These are phyloP conservation scores for Paraphoma chrysanthemicola DNA, from an alignment of 2,329 filamentous ascomycete species.

Conservation along the genomic window DNA sequence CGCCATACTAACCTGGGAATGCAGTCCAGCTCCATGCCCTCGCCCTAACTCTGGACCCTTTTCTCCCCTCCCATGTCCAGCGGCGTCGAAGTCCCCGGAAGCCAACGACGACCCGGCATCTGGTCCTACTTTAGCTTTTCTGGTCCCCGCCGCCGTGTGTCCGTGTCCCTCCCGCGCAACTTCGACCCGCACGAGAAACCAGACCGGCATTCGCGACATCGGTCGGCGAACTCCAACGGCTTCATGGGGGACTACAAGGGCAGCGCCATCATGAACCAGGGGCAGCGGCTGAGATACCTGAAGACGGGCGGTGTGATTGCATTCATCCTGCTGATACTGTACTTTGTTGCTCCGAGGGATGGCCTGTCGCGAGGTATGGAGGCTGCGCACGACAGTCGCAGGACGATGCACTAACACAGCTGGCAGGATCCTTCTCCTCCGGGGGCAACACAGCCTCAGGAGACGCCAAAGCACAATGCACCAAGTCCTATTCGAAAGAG, in stretches of 20 bases:
- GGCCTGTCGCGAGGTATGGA: slow-evolving; percentile 36
- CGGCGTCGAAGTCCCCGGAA: slow-evolving; percentile 54
- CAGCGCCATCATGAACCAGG: slow-evolving; percentile 66
- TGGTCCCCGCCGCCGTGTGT: slow-evolving; percentile 59
- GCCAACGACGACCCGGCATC: slow-evolving; percentile 56
- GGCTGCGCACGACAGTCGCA: background rate
- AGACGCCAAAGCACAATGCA: slow-evolving; percentile 75
- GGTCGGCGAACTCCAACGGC: slow-evolving; percentile 44
- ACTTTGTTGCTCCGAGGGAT: slow-evolving; percentile 60
- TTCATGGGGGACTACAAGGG: slow-evolving; percentile 54
- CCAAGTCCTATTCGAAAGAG: slow-evolving; percentile 80
- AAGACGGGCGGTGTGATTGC: slow-evolving; percentile 68
- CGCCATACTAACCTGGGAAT: slow-evolving; percentile 16
- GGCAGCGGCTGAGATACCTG: slow-evolving; percentile 65
- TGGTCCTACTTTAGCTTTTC: slow-evolving; percentile 62
- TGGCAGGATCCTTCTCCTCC: slow-evolving; percentile 28
- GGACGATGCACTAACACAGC: background rate
- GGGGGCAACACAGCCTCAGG: slow-evolving; percentile 57
- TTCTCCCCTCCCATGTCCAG: slow-evolving; percentile 58
- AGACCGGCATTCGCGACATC: slow-evolving; percentile 49
- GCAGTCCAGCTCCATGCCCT: slow-evolving; percentile 27
- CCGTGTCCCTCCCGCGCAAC: slow-evolving; percentile 58
- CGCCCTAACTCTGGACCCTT: slow-evolving; percentile 29
- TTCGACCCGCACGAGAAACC: slow-evolving; percentile 51
- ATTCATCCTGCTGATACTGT: slow-evolving; percentile 64